Evolutionary conservation across 345 rosid species (phyloP).

Genomic region (Arabis hirsuta): DNA sequence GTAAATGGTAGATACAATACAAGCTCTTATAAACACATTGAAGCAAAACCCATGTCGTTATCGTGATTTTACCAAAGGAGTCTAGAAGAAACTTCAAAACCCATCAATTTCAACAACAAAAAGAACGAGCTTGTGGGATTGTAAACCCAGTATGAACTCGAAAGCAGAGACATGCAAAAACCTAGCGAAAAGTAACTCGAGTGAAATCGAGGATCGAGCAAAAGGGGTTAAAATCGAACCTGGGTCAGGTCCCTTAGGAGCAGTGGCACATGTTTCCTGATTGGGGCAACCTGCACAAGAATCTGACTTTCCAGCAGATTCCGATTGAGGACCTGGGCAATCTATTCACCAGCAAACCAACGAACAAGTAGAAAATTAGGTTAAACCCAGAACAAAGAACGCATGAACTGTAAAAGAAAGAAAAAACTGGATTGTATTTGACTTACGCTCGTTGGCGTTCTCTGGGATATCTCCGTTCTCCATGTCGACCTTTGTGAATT

Average conservation of each 20-base stretch:
- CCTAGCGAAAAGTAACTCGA: neutral
- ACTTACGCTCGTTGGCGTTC: conserved; percentile 44
- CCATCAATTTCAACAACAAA: neutral
- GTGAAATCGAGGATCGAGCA: neutral
- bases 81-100: neutral
- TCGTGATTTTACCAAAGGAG: neutral
- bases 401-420: neutral
- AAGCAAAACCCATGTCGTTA: neutral
- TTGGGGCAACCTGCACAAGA: conserved; percentile 91
- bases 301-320: conserved; percentile 82
- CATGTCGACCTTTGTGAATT: conserved; percentile 32
- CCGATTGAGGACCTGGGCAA: conserved; percentile 88
- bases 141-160: neutral
- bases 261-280: conserved; percentile 86
- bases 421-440: neutral
- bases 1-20: neutral
- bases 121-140: neutral
- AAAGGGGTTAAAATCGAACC: conserved; percentile 49
- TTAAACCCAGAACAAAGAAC: neutral
- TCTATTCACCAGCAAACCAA: conserved; percentile 41
- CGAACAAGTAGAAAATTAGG: conserved; percentile 11
- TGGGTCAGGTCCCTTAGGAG: conserved; percentile 97
- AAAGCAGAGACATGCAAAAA: neutral
- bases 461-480: conserved; percentile 44
- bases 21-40: neutral